Evolutionary conservation across 768 basidiomycete genomes (phyloP).

Genomic region (Clitopilus passeckerianus): DNA sequence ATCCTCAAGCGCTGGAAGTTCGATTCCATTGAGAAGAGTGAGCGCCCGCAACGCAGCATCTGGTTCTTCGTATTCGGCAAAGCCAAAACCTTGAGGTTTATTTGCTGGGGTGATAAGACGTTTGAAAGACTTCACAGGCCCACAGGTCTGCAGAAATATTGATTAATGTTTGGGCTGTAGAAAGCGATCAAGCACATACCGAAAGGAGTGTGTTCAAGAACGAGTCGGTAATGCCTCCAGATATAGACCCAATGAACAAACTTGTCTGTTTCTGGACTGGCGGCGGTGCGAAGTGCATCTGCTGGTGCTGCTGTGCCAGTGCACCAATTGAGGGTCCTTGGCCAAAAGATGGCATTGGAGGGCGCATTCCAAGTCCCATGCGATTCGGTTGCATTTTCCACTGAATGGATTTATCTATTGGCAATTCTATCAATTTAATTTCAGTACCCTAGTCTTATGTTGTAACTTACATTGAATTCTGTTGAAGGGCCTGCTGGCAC

Average conservation of each 20-base stretch:
- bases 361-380: conserved; percentile 85
- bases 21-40: conserved; percentile 43
- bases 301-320: conserved; percentile 78
- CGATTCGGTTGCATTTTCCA: conserved; percentile 74
- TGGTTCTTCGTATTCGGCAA: conserved; percentile 93
- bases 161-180: not conserved
- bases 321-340: conserved; percentile 91
- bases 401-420: conserved; percentile 10
- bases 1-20: conserved; percentile 49
- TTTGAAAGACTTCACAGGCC: conserved; percentile 85
- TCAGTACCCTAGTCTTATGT: no score
- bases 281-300: conserved; percentile 64
- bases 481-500: no score
- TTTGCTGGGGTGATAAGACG: conserved; percentile 89
- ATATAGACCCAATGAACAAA: conserved; percentile 93
- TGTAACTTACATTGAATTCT: not conserved
- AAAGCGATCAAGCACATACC: conserved; percentile 37
- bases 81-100: conserved; percentile 95
- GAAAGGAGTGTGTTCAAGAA: conserved; percentile 76
- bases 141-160: conserved; percentile 64
- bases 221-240: conserved; percentile 82
- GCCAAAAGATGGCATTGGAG: conserved; percentile 81
- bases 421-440: not conserved
- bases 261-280: conserved; percentile 65
- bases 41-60: conserved; percentile 79